phyloP scores from a whole-genome alignment of 352 stramenopile genomes.

The Achlya hypogyna region DNA sequence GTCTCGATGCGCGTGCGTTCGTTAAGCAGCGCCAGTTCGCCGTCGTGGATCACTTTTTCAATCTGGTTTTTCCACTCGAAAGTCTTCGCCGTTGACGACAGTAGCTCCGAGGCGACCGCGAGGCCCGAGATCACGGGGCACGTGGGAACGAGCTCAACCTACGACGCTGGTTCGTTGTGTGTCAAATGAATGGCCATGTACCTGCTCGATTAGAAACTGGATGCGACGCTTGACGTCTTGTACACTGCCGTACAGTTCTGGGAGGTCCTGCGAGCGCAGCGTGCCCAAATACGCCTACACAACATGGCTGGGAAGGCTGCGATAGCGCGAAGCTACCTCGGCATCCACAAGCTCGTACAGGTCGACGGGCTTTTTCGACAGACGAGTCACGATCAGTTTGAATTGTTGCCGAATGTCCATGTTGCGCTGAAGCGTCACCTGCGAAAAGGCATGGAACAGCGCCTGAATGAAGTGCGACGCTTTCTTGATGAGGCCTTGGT shows the following conservation, averaged over 20 bases:
- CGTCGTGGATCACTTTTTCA: constrained; percentile 38
- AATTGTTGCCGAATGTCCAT: constrained; percentile 53
- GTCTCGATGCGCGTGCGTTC: constrained; percentile 60
- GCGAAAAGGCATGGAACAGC: constrained; percentile 42
- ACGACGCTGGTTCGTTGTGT: not conserved
- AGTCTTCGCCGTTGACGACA: constrained; percentile 53
- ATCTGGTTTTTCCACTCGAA: constrained; percentile 60
- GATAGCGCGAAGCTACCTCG: constrained; percentile 23
- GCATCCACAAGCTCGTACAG: constrained; percentile 64
- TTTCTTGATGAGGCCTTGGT: constrained; percentile 29
- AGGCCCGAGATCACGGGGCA: constrained; percentile 3
- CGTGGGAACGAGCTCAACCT: not conserved
- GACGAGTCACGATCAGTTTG: constrained; percentile 52
- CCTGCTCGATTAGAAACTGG: constrained; percentile 53
- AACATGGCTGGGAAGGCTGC: not conserved
- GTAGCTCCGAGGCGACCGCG: constrained; percentile 28
- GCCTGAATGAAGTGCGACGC: constrained; percentile 33
- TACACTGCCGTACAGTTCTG: constrained; percentile 38
- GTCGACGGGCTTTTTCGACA: constrained; percentile 55
- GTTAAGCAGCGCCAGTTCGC: constrained; percentile 40
- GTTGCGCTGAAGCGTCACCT: constrained; percentile 39
- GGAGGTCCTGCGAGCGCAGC: constrained; percentile 36
- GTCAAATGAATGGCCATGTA: not conserved
- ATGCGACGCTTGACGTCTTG: constrained; percentile 47
- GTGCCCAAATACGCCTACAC: constrained; percentile 31